phyloP scores from a whole-genome alignment of 2,329 filamentous ascomycete species.

The Cytospora leucostoma region DNA sequence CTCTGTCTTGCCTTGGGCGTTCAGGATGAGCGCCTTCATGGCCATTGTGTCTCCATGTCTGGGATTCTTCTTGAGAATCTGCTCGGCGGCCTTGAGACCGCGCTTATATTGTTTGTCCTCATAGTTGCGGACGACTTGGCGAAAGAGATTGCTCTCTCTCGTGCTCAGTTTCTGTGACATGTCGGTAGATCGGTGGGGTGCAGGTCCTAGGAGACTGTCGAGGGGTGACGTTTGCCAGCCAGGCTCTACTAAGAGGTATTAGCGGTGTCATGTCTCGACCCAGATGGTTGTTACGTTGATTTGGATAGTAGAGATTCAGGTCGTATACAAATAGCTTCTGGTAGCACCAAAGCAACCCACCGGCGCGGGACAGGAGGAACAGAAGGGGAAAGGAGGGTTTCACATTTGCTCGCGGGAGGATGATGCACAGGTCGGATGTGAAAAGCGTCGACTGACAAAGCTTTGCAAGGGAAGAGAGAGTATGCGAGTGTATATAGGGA shows the following conservation, averaged over 20 bases:
- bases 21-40: constrained; percentile 98
- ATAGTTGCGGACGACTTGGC: constrained; percentile 92
- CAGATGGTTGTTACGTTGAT: neutral
- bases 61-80: constrained; percentile 91
- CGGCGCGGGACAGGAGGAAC: neutral
- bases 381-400: neutral
- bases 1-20: constrained; percentile 85
- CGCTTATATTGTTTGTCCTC: constrained; percentile 98
- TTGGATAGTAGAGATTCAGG: neutral
- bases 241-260: neutral
- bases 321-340: neutral
- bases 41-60: constrained; percentile 98
- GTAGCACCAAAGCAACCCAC: neutral
- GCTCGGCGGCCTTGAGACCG: constrained; percentile 91
- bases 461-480: neutral
- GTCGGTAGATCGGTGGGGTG: constrained; percentile 29
- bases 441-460: neutral
- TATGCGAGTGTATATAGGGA: neutral
- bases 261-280: neutral
- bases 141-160: constrained; percentile 93
- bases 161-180: constrained; percentile 76
- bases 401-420: neutral
- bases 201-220: constrained; percentile 20
- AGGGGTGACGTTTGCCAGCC: neutral
- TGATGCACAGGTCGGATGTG: neutral